These are phyloP conservation scores for Orbilia blumenaviensis DNA, from an alignment of 2,329 filamentous ascomycete species.

Conservation along the genomic window DNA sequence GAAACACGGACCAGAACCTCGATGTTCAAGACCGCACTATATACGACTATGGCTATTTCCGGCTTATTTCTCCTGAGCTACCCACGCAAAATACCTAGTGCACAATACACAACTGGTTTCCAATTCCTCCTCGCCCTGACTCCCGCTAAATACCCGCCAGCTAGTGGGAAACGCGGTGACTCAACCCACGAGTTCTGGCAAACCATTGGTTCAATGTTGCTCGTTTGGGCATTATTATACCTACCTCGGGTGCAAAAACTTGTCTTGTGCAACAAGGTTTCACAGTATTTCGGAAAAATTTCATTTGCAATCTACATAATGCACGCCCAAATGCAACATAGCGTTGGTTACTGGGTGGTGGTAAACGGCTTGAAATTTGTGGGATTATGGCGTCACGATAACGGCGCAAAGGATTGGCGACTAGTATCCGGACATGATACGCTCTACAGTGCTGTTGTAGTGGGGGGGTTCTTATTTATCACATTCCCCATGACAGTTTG, in stretches of 20 bases:
- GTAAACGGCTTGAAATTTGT: constrained; percentile 17
- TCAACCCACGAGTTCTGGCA: constrained; percentile 28
- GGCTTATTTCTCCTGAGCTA: constrained; percentile 67
- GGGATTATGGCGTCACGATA: constrained; percentile 8
- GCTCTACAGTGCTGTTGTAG: constrained; percentile 58
- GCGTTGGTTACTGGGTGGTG: constrained; percentile 20
- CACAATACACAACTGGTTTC: constrained; percentile 56
- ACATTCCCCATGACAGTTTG: constrained; percentile 22
- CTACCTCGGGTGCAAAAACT: constrained; percentile 22
- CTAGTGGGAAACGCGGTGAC: neutral
- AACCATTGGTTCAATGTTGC: constrained; percentile 7
- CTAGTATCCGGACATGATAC: constrained; percentile 59
- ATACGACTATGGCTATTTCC: constrained; percentile 63
- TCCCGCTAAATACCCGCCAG: constrained; percentile 16
- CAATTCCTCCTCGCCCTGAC: constrained; percentile 13
- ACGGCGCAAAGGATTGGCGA: neutral
- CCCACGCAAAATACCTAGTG: constrained; percentile 61
- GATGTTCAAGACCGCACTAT: constrained; percentile 58
- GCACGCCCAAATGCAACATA: constrained; percentile 19
- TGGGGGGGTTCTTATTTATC: neutral
- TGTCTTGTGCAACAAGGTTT: constrained; percentile 25
- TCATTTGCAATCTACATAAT: constrained; percentile 39
- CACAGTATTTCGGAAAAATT: constrained; percentile 37
- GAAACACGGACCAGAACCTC: neutral
- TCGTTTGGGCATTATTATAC: constrained; percentile 32